Evolutionary conservation across 345 rosid species (phyloP).

Genomic region (Citropsis articulata): DNA sequence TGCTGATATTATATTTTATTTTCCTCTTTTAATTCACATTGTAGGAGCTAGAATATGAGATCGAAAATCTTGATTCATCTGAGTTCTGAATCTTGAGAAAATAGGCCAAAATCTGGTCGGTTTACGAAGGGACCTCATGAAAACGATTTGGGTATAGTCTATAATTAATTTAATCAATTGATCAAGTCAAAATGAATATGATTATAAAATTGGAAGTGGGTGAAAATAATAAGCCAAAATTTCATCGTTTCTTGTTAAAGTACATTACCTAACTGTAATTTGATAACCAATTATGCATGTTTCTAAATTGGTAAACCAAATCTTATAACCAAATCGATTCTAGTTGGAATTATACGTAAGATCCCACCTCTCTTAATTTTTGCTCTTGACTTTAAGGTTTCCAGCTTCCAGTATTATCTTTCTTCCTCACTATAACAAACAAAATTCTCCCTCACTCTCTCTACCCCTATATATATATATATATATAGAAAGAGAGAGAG

Average conservation of each 20-base stretch:
- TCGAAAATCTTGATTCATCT: neutral
- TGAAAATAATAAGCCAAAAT: slow-evolving; percentile 27
- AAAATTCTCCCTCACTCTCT: neutral
- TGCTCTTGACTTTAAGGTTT: slow-evolving; percentile 23
- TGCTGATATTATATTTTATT: neutral
- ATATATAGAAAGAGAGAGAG: no score
- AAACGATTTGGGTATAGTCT: slow-evolving; percentile 8
- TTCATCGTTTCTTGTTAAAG: slow-evolving; percentile 15
- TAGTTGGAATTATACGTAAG: slow-evolving; percentile 13
- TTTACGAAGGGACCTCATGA: slow-evolving; percentile 11
- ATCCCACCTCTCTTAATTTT: neutral
- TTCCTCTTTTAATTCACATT: neutral
- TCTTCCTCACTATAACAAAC: neutral
- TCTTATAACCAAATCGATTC: slow-evolving; percentile 10
- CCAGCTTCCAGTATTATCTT: slow-evolving; percentile 22
- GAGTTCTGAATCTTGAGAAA: neutral
- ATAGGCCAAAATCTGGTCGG: slow-evolving; percentile 21
- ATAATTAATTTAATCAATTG: neutral
- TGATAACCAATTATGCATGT: slow-evolving; percentile 16
- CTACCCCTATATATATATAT: neutral
- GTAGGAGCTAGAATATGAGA: neutral
- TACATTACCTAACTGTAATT: slow-evolving; percentile 21
- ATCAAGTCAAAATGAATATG: slow-evolving; percentile 17
- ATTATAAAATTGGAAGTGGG: slow-evolving; percentile 27
- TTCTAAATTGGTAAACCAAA: slow-evolving; percentile 28